Evolutionary conservation across 2,329 filamentous ascomycete genomes (phyloP).

Genomic region (Cladosporium oxysporum): DNA sequence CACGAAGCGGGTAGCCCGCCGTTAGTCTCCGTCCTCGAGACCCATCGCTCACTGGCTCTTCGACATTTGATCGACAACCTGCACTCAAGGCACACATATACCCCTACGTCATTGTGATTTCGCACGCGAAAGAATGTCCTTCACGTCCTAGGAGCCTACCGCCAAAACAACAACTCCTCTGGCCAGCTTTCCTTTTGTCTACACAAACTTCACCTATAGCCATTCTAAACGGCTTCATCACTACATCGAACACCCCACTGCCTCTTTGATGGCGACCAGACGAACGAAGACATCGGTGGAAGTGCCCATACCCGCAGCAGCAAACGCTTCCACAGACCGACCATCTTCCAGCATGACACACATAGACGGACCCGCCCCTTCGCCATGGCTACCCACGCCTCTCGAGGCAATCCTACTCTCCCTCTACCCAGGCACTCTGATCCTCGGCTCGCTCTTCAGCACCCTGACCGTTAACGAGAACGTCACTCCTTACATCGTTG

Average conservation of each 20-base stretch:
- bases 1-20: neutral
- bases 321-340: conserved; percentile 21
- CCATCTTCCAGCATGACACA: conserved; percentile 18
- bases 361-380: conserved; percentile 28
- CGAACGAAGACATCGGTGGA: conserved; percentile 27
- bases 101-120: conserved; percentile 9
- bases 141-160: neutral
- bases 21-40: neutral
- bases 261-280: conserved; percentile 22
- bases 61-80: neutral
- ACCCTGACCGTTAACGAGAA: conserved; percentile 63
- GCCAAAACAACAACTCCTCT: neutral
- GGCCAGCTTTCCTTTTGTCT: conserved; percentile 4
- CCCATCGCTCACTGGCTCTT: neutral
- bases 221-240: neutral
- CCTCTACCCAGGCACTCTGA: conserved; percentile 75
- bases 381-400: conserved; percentile 68
- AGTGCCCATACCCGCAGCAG: conserved; percentile 25
- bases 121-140: conserved; percentile 4
- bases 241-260: neutral
- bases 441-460: conserved; percentile 81
- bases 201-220: neutral
- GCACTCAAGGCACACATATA: neutral
- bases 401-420: conserved; percentile 65
- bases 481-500: conserved; percentile 57